A percentile compares a stretch with the other conserved stretches of the same genome.
These are phyloP conservation scores for Pichia heedii DNA, from an alignment of 805 yeast species.

Conservation along the genomic window DNA sequence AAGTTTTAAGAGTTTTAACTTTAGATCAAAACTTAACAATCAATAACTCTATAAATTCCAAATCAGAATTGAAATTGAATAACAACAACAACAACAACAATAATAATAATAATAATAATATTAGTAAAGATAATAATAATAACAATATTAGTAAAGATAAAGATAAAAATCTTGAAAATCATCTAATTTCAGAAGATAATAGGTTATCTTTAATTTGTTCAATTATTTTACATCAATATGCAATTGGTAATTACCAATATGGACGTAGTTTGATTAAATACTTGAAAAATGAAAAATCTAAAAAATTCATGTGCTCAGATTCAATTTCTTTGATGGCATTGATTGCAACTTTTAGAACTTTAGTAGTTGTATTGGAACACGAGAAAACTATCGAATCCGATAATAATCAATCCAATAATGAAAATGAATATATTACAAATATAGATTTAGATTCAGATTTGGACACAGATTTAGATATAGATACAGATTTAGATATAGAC, in stretches of 20 bases:
- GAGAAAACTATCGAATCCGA: conserved; percentile 1
- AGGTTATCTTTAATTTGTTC: conserved; percentile 24
- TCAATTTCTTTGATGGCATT: conserved; percentile 24
- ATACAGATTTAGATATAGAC: neutral
- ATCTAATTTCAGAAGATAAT: conserved; percentile 22
- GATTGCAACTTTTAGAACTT: conserved; percentile 20
- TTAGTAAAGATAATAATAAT: no score
- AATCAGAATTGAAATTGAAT: neutral
- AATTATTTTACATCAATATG: conserved; percentile 22
- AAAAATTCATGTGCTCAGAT: conserved; percentile 9
- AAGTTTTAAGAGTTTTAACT: conserved; percentile 5
- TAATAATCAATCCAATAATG: neutral
- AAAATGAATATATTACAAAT: neutral
- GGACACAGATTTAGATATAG: neutral
- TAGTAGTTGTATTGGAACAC: conserved; percentile 12
- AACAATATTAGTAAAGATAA: no score
- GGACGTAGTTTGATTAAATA: conserved; percentile 20
- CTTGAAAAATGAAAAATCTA: conserved; percentile 13
- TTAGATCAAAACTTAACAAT: neutral
- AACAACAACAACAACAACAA: neutral
- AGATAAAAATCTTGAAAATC: no score
- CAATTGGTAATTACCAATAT: conserved; percentile 13
- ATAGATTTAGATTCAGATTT: neutral
- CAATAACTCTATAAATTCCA: no score
- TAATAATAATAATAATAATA: no score